Conservation (phyloP, 2,329 filamentous ascomycete species). For the Pseudodiploospora longispora region DNA sequence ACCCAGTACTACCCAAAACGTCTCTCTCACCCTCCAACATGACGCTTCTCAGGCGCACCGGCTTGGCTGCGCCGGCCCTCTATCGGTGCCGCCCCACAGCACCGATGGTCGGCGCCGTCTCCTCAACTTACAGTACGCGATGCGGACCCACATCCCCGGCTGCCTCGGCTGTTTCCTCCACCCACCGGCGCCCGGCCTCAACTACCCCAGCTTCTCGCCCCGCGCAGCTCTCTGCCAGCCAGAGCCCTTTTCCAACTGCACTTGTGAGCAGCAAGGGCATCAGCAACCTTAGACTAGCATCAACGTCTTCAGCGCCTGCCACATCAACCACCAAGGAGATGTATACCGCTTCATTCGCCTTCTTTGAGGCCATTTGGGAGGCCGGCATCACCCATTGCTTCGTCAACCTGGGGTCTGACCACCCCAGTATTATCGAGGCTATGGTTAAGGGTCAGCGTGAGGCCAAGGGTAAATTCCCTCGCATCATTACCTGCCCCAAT, state of each 20-base stretch:
- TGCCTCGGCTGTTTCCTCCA: neutral
- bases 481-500: constrained; percentile 71
- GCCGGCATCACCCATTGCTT: constrained; percentile 52
- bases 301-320: constrained; percentile 9
- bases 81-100: constrained; percentile 13
- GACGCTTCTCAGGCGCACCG: constrained; percentile 18
- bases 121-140: constrained; percentile 5
- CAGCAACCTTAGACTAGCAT: constrained; percentile 5
- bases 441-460: constrained; percentile 70
- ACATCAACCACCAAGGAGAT: constrained; percentile 25
- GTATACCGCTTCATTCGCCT: constrained; percentile 73
- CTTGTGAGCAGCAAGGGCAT: constrained; percentile 1
- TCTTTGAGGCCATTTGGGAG: constrained; percentile 76
- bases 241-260: constrained; percentile 1
- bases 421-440: constrained; percentile 72
- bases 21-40: constrained; percentile 9
- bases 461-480: constrained; percentile 55
- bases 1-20: neutral
- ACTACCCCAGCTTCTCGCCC: constrained; percentile 3
- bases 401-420: constrained; percentile 62
- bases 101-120: constrained; percentile 5
- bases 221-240: neutral
- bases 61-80: constrained; percentile 15
- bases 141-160: constrained; percentile 1
- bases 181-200: neutral